A percentile compares a stretch with the other conserved stretches of the same genome.
Conservation (phyloP, 495 filamentous ascomycete genomes). For the Halenospora varia region DNA sequence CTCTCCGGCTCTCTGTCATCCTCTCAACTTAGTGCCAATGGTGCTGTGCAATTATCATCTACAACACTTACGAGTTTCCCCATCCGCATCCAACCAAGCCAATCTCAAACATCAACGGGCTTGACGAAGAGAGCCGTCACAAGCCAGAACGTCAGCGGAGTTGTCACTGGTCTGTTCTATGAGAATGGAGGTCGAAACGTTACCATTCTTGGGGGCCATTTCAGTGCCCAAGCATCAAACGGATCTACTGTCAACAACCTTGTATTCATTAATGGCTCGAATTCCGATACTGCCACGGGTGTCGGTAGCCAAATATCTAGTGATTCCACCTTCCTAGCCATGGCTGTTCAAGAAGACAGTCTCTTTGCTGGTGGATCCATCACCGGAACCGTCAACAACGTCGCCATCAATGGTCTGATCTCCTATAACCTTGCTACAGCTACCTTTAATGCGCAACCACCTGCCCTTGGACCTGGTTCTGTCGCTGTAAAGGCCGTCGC, state of each 20-base stretch:
- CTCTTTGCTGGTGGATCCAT: constrained; percentile 82
- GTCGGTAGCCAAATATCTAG: constrained; percentile 59
- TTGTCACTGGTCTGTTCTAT: constrained; percentile 76
- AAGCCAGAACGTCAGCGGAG: constrained; percentile 51
- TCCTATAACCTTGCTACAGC: constrained; percentile 67
- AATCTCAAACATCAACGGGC: constrained; percentile 26
- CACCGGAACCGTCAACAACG: constrained; percentile 62
- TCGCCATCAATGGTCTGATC: constrained; percentile 66
- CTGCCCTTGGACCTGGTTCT: constrained; percentile 61
- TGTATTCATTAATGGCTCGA: constrained; percentile 58
- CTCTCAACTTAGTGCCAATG: constrained; percentile 60
- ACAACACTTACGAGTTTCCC: constrained; percentile 55
- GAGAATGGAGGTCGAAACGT: constrained; percentile 63
- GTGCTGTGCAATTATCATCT: constrained; percentile 59
- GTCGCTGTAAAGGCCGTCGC: constrained; percentile 74
- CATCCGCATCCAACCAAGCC: constrained; percentile 48
- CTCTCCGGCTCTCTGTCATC: constrained; percentile 78
- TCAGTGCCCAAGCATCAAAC: constrained; percentile 64
- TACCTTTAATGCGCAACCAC: constrained; percentile 63
- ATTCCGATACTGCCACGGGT: constrained; percentile 63
- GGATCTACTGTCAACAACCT: constrained; percentile 75
- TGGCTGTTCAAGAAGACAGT: constrained; percentile 61
- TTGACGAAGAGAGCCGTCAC: constrained; percentile 55
- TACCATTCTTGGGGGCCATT: constrained; percentile 87
- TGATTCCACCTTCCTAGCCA: constrained; percentile 70